Evolutionary conservation across 371 early-diverging fungal species (phyloP), one percentile per base, ranked within the genome.

Genomic region (Mortierella sp.): DNA sequence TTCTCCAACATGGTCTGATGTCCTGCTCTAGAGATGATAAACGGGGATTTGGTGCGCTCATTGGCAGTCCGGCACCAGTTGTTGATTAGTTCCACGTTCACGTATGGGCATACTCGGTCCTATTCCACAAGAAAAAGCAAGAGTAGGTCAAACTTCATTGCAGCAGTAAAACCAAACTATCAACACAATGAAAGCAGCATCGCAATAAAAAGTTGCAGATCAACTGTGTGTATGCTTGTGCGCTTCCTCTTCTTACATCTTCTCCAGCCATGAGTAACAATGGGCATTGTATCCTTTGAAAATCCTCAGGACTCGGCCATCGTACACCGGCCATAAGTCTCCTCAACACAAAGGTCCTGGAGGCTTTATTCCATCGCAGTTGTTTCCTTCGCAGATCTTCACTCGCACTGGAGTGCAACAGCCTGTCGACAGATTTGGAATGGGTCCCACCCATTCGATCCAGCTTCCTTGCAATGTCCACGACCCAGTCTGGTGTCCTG

Each of bases 1-100:
- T 84, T 80, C 57, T 91, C 90, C 2, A 89, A 60, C 89, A 91
- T 90, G 6, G 86, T 83, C 53, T 84, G 76, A 79, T 92, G 92
- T 27, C 87, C 90, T 24, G 89, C 86, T 42, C 82, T 82, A 4
- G 86, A 86, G 26, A 92, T 85, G 6, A 89, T 72, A 54, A 85
- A 88, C 8, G 88, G 89, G 11, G 81, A 81, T 26, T 75, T 50
- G 12, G 62, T 60, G 24, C 43, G 27, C 41, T 42, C 55, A 32
- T 71, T 64, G 32, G 61, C 51, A 7, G 8, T 31, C 6, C 28
- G 37, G 46, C 73, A 63, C 73, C 73, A 73, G 6, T 59, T 59
- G 50, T 57, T 67, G 17, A 73, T 67, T 37, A 53, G 57, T 26
- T 73, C 68, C 24, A 58, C 68, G 26, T 73, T 73, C 4, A 27